These are phyloP conservation scores for Xerocomellus amylosporus DNA, from an alignment of 768 basidiomycete genomes.

Conservation along the genomic window DNA sequence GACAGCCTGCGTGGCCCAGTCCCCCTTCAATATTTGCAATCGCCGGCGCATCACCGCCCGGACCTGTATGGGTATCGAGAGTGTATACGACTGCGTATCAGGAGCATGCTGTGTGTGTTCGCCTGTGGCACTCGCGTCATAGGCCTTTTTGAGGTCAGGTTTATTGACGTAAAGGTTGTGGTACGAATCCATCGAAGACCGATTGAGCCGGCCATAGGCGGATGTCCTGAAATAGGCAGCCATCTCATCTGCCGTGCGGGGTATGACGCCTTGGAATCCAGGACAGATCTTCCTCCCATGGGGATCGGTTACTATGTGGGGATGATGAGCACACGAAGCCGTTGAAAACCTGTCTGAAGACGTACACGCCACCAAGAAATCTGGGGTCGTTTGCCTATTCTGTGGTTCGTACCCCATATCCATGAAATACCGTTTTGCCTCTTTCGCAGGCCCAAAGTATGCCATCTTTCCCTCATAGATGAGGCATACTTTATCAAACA, in stretches of 20 bases:
- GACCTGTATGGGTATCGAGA: constrained; percentile 46
- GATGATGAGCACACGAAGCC: background rate
- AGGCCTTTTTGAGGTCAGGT: constrained; percentile 40
- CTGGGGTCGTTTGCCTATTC: constrained; percentile 57
- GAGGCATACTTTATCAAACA: constrained; percentile 51
- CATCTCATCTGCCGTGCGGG: constrained; percentile 58
- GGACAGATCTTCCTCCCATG: constrained; percentile 51
- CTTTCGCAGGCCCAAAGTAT: constrained; percentile 5
- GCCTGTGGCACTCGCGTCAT: constrained; percentile 44
- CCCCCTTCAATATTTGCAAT: constrained; percentile 44
- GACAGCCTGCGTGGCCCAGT: constrained; percentile 35
- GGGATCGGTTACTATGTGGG: constrained; percentile 51
- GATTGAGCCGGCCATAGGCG: constrained; percentile 39
- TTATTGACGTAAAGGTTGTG: constrained; percentile 43
- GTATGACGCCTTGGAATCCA: constrained; percentile 39
- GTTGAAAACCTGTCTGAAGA: constrained; percentile 27
- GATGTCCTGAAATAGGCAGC: constrained; percentile 47
- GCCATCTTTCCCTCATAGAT: constrained; percentile 8
- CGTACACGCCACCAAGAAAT: constrained; percentile 51
- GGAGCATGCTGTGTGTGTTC: constrained; percentile 50
- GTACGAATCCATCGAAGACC: constrained; percentile 47
- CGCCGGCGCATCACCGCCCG: constrained; percentile 44
- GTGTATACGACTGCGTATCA: constrained; percentile 42
- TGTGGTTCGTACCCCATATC: constrained; percentile 43
- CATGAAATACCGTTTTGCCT: constrained; percentile 1